Evolutionary conservation across 306 rosid species (phyloP), one percentile per base, ranked within the genome.

Genomic region (Mimosa pudica): DNA sequence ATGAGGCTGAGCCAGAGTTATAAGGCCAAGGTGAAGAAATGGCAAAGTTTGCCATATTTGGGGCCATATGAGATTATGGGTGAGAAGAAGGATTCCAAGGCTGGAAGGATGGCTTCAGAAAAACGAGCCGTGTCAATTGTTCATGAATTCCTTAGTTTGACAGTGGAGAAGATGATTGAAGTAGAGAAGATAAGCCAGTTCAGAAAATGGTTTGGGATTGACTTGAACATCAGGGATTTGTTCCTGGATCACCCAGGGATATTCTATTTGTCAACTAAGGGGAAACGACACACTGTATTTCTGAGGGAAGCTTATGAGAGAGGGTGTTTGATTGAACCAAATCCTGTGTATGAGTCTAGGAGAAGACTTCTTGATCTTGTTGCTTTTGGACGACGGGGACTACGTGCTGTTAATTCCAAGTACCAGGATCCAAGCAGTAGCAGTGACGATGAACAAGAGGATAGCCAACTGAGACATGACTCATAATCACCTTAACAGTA

Each of bases 131-230:
- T 93, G 41, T 85, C 93, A 3, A 80, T 91, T 64, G 92, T 90
- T 84, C 99, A 95, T 5, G 98, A 93, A 81, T 95, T 95, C 83
- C 79, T 95, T 85, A 89, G 90, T 82, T 86, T 91, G 87, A 93
- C 98, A 1, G 97, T 91, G 81, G 99, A 95, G 89, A 93, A 88
- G 87, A 91, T 86, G 93, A 89, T 95, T 82, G 99, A 95, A 81
- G 98, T 95, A 75, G 97, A 93, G 85, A 95, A 90, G 87, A 87
- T 87, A 74, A 86, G 88, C 64, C 89, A 88, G 2, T 88, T 88
- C 71, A 82, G 89, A 58, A 88, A 82, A 36, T 66, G 90, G 89
- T 78, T 87, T 79, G 96, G 94, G 47, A 86, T 93, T 80, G 92
- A 89, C 36, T 85, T 93, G 24, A 93, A 93, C 77, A 55, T 90